phyloP scores from a whole-genome alignment of 2,329 filamentous ascomycete genomes.

The Penicillium sp. region DNA sequence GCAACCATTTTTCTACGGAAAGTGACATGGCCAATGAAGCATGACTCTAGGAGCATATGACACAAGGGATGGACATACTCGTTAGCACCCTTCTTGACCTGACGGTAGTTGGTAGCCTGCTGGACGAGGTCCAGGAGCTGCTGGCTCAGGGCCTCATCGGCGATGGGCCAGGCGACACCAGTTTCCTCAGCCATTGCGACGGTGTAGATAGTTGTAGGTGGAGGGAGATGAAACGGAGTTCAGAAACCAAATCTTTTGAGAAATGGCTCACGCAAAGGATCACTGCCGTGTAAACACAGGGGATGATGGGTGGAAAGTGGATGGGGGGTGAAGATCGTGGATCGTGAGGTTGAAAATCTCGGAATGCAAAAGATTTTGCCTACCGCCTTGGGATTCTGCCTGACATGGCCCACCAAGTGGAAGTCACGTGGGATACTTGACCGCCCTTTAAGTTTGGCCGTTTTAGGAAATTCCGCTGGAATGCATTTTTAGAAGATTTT shows the following conservation, averaged over 20 bases:
- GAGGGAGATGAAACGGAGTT: conserved; percentile 17
- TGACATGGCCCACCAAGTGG: not conserved
- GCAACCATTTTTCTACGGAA: not conserved
- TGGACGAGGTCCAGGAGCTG: conserved; percentile 84
- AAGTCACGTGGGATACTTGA: not conserved
- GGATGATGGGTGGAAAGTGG: conserved; percentile 2
- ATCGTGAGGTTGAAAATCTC: conserved; percentile 7
- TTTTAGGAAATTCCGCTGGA: not conserved
- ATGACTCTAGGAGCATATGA: conserved; percentile 32
- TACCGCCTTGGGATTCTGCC: conserved; percentile 2
- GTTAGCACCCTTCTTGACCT: conserved; percentile 90
- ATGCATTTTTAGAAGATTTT: too few species aligned
- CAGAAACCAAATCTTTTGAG: conserved; percentile 31
- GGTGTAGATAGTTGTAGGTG: not conserved
- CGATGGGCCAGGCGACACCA: conserved; percentile 67
- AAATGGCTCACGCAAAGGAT: conserved; percentile 41
- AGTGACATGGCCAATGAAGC: not conserved
- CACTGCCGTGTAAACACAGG: conserved; percentile 19
- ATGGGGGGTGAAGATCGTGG: conserved; percentile 9
- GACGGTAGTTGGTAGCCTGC: conserved; percentile 66
- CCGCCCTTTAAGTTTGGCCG: not conserved
- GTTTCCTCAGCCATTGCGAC: conserved; percentile 10
- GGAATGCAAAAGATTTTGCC: conserved; percentile 4
- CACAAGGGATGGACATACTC: conserved; percentile 50
- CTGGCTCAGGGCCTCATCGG: conserved; percentile 75